These are phyloP conservation scores for Iberis pinnata DNA, from an alignment of 345 rosid species.

Conservation along the genomic window DNA sequence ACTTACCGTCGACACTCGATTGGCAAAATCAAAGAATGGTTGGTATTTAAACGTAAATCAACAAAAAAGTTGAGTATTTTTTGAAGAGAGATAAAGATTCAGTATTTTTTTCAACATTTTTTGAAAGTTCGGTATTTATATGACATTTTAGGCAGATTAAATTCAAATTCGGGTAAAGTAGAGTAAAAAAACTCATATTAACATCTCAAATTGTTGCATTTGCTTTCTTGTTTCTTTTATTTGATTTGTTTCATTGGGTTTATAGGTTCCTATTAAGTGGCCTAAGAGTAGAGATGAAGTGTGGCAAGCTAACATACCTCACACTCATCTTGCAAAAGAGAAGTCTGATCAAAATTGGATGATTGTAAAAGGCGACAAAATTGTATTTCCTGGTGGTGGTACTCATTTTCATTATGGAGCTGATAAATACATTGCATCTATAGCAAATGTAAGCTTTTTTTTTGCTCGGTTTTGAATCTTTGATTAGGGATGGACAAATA, in stretches of 20 bases:
- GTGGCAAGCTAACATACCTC: slow-evolving; percentile 98
- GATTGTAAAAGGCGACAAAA: slow-evolving; percentile 96
- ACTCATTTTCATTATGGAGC: slow-evolving; percentile 99
- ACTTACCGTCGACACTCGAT: too few relatives aligned
- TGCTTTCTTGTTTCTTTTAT: neutral
- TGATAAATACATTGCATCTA: slow-evolving; percentile 85
- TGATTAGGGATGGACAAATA: neutral
- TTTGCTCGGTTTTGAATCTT: neutral
- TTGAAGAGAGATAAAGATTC: too few relatives aligned
- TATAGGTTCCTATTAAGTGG: slow-evolving; percentile 94
- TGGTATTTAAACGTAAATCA: too few relatives aligned
- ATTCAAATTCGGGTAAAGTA: too few relatives aligned
- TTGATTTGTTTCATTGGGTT: neutral
- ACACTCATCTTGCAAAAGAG: slow-evolving; percentile 94
- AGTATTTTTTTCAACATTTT: too few relatives aligned
- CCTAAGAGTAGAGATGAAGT: slow-evolving; percentile 98
- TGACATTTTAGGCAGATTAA: too few relatives aligned
- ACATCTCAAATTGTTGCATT: neutral
- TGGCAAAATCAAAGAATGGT: too few relatives aligned
- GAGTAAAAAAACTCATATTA: too few relatives aligned
- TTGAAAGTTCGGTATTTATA: too few relatives aligned
- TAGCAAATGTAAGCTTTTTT: slow-evolving; percentile 68
- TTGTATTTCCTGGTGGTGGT: slow-evolving; percentile 91
- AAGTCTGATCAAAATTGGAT: slow-evolving; percentile 99
- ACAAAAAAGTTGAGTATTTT: too few relatives aligned